Percentiles rank a stretch among this genome's conserved stretches.
These are phyloP conservation scores for Phytophthora pistaciae DNA, from an alignment of 352 stramenopile species.

Conservation along the genomic window DNA sequence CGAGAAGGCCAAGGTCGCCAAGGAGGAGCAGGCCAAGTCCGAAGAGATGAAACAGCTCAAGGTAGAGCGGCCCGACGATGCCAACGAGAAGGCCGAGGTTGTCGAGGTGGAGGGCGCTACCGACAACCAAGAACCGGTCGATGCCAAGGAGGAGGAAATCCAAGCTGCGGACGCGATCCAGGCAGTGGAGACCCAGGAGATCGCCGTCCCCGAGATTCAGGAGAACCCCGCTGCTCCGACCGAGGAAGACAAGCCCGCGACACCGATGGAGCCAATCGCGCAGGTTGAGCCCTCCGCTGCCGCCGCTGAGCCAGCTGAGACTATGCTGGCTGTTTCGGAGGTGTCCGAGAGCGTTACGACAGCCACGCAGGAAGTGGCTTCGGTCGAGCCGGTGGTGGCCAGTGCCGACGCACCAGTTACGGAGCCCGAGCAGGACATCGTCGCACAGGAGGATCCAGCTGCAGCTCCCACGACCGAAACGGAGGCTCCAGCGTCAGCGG, in stretches of 20 bases:
- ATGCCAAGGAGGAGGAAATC: neutral
- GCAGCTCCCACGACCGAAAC: constrained; percentile 4
- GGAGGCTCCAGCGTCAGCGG: neutral
- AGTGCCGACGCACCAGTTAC: constrained; percentile 2
- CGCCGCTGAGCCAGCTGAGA: neutral
- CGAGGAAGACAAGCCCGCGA: constrained; percentile 1
- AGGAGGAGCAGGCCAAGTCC: constrained; percentile 4
- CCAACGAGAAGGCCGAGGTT: neutral
- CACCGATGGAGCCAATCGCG: neutral
- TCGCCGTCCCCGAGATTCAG: neutral
- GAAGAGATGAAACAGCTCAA: constrained; percentile 11
- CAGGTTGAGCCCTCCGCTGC: neutral
- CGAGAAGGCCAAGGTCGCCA: constrained; percentile 19
- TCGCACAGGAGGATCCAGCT: neutral
- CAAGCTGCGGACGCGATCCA: neutral
- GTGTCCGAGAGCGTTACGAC: neutral
- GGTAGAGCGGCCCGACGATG: neutral
- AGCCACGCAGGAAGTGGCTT: constrained; percentile 8
- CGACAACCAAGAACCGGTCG: neutral
- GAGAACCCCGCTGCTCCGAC: constrained; percentile 3
- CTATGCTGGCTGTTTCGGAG: constrained; percentile 8
- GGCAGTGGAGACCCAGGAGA: constrained; percentile 3
- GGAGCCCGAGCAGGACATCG: constrained; percentile 1
- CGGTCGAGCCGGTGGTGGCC: constrained; percentile 8
- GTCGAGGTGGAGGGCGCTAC: neutral